These are phyloP conservation scores for Neofusicoccum umdonicola DNA, from an alignment of 2,329 filamentous ascomycete species.

Conservation along the genomic window DNA sequence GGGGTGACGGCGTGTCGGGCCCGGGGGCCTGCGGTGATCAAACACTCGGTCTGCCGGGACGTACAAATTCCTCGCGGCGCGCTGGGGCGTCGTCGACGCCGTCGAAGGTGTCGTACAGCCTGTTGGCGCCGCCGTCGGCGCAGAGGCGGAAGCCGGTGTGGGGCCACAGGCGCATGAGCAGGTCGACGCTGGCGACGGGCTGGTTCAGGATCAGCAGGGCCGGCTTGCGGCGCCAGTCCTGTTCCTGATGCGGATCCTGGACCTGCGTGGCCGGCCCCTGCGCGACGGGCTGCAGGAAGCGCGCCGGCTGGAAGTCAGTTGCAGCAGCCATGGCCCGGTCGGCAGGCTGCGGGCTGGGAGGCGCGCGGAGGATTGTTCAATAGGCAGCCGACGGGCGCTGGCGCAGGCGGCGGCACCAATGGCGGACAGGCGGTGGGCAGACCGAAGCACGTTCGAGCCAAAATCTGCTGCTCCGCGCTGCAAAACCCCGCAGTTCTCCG, in stretches of 20 bases:
- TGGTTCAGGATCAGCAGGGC: constrained; percentile 47
- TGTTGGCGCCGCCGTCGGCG: constrained; percentile 89
- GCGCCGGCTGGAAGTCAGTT: constrained; percentile 8
- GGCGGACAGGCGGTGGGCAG: not conserved
- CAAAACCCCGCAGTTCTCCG: not conserved
- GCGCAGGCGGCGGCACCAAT: not conserved
- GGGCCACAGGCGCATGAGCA: constrained; percentile 46
- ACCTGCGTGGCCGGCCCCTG: not conserved
- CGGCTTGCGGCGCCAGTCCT: constrained; percentile 23
- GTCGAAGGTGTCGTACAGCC: constrained; percentile 56
- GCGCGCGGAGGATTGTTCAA: too few species aligned
- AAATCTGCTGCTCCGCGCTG: not conserved
- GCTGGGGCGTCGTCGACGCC: constrained; percentile 28
- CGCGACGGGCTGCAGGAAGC: constrained; percentile 1
- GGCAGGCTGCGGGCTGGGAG: too few species aligned
- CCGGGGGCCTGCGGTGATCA: not conserved
- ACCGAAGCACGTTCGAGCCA: not conserved
- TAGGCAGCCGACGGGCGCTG: not conserved
- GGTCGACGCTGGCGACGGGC: constrained; percentile 47
- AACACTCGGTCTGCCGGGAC: constrained; percentile 8
- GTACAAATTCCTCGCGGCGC: constrained; percentile 30
- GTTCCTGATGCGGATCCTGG: constrained; percentile 8
- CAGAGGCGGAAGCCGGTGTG: constrained; percentile 68
- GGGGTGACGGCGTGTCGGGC: not conserved
- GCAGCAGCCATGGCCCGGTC: not conserved